Base-by-base conservation (phyloP, 352 stramenopile species). In the Phytophthora syringae region DNA sequence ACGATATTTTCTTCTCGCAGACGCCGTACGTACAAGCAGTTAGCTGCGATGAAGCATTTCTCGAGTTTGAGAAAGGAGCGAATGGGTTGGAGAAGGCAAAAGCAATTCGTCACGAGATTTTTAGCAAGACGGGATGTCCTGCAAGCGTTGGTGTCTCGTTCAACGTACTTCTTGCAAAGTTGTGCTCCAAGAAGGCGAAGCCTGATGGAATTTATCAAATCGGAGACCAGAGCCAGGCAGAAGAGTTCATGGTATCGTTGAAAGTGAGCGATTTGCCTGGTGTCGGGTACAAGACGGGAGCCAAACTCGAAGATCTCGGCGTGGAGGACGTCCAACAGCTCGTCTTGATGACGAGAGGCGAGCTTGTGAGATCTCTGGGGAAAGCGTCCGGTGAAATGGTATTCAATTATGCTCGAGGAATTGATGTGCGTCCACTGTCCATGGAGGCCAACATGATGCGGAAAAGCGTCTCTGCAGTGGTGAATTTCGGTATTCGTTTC, bases 1-100 rank as follows among this genome's bases (percentile, higher is more conserved):
- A 98, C 74, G 72, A 90, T 56, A 97, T 97, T 62, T 96, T 92
- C 63, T 95, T 97, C 59, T 79, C 80, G 1, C 82, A 86, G 36
- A 96, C 92, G 7, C 89, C 88, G 0, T 86, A 88, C 20, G 92
- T 98, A 13, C 93, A 99, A 75, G 83, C 92, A n/a, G 90, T 99
- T 18, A 98, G 93, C 32, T 99, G 96, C 63, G 97, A 99, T 69
- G 97, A 99, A 85, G 89, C 92, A 0, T 98, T 97, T 57, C 67
- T 99, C 22, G 94, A 99, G 72, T 90, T 93, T 72, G 78, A 63
- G 4, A 67, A 67, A 25, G 75, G 74, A 50, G 84, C 79, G 1
- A 69, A 93, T 54, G 85, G 83, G n/a, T 48, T 89, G 18, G 60
- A 70, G 34, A 97, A 94, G 64, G 82, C 92, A 16, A 72, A 80